Conservation (phyloP, 192 early-diverging fungal species). For the Lobosporangium transversale region DNA sequence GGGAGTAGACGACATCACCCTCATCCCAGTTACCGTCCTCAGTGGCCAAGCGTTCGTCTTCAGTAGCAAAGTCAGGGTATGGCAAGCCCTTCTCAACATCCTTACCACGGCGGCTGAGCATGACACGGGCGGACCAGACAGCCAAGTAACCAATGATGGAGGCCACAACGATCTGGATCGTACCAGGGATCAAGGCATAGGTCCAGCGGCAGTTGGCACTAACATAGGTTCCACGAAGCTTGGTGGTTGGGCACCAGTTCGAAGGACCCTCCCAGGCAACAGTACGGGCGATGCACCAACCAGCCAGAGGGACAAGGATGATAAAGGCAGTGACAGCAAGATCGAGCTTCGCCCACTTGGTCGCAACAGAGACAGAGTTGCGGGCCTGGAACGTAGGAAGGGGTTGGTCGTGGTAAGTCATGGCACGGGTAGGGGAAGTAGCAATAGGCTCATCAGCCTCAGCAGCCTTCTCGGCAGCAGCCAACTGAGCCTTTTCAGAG, state of each 20-base stretch:
- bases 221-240: slow-evolving; percentile 20
- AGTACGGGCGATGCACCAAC: slow-evolving; percentile 34
- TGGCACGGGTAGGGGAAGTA: slow-evolving; percentile 18
- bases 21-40: slow-evolving; percentile 56
- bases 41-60: slow-evolving; percentile 28
- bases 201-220: slow-evolving; percentile 40
- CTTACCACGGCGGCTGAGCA: slow-evolving; percentile 32
- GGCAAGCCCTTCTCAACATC: slow-evolving; percentile 45
- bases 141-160: slow-evolving; percentile 44
- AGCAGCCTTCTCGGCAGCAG: background rate
- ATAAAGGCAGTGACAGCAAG: slow-evolving; percentile 29
- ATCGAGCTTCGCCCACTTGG: slow-evolving; percentile 40
- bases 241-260: slow-evolving; percentile 34
- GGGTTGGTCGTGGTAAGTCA: slow-evolving; percentile 42
- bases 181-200: slow-evolving; percentile 44
- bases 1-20: slow-evolving; percentile 47
- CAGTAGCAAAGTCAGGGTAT: slow-evolving; percentile 25
- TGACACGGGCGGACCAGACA: slow-evolving; percentile 29
- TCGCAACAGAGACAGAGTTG: slow-evolving; percentile 26
- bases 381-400: slow-evolving; percentile 49
- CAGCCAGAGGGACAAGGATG: slow-evolving; percentile 42
- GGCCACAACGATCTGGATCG: slow-evolving; percentile 31
- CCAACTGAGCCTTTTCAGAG: background rate
- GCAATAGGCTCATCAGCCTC: slow-evolving; percentile 3
- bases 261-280: slow-evolving; percentile 38